Base-by-base conservation (phyloP, 306 rosid species). In the Dicorynia guianensis region DNA sequence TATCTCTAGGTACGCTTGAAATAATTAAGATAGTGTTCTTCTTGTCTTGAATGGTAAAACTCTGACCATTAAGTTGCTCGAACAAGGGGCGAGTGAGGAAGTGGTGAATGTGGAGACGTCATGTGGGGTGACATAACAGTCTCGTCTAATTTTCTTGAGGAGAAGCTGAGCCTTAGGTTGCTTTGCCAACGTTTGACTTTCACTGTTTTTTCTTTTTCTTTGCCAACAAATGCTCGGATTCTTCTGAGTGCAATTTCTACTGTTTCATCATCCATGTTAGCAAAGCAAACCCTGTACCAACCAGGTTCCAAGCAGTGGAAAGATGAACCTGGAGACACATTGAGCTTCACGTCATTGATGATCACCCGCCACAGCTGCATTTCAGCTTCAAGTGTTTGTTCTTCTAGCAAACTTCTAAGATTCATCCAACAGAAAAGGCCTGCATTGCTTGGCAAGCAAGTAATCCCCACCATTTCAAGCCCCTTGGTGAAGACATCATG, bases 251-350 rank as follows among this genome's bases (percentile, higher is more conserved):
- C 97, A 34, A 92, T 59, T 0, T 85, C 81, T 9, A 95, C 86
- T 0, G 93, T 95, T 3, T 85, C 83, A 7, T 90, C 82, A 52
- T 95, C 97, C 96, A 92, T 90, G 72, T 95, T 95, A 0, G 97
- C 97, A 18, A 95, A 92, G 67, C 98, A 95, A 52, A 92, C 98
- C 81, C 98, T 75, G 47, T 69, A 95, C 98, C 98, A 95, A 33
- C 98, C 98, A 0, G 97, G 97, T 67, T 95, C 98, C 0, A 75
- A 59, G 64, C 97, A 93, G 0, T 78, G 68, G 67, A 90, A 95
- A 4, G 97, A 81, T 1, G 97, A 90, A 0, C 98, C 98, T 0
- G 98, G 98, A 0, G 97, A 95, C 1, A 92, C 96, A 44, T 95
- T 92, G 38, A 92, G 89, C 76, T 87, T 92, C 74, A 90, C 97